Evolutionary conservation across 495 filamentous ascomycete species (phyloP), one percentile per base, ranked within the genome.

Genomic region (Aspergillus bridgeri): DNA sequence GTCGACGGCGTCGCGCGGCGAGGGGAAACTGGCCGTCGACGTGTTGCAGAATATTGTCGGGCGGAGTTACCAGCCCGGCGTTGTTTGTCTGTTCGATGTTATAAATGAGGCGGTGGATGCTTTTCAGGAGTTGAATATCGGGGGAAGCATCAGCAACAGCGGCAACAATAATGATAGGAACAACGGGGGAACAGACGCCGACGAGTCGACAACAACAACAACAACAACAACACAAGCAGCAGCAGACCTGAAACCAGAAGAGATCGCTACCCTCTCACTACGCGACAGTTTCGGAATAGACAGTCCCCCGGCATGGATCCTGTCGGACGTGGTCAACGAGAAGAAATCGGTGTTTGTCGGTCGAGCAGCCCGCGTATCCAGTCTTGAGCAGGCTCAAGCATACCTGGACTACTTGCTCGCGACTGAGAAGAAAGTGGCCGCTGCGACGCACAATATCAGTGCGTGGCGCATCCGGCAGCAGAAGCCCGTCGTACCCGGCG

Each of bases 311-410:
- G 84, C 82, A 0, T 97, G 92, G 92, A 74, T 76, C 11, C 60
- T 92, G 3, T 92, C 91, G 4, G 79, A 84, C 7, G 78, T 86
- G 6, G 67, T 93, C 13, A 81, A 82, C 3, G 91, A 96, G 69
- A 88, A 90, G 66, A 96, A 91, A 70, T 96, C 91, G 2, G 83
- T 90, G 13, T 98, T 98, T 68, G 62, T 98, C 23, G 94, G 87
- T 7, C 86, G 92, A 29, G 85, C 78, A 33, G 87, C 86, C 2
- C 66, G 69, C 3, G 90, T 96, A 13, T 71, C 79, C 0, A 87
- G 83, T 7, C 80, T 86, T 3, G 74, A 75, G 3, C 83, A 95
- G 71, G 92, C 90, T 7, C 80, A 84, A 61, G 67, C 69, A 3
- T 92, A 79, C 63, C 60, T 97, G 8, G 78, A 83, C 42, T 84